These are phyloP conservation scores for Claviceps sorghi DNA, from an alignment of 2,329 filamentous ascomycete species.

Conservation along the genomic window DNA sequence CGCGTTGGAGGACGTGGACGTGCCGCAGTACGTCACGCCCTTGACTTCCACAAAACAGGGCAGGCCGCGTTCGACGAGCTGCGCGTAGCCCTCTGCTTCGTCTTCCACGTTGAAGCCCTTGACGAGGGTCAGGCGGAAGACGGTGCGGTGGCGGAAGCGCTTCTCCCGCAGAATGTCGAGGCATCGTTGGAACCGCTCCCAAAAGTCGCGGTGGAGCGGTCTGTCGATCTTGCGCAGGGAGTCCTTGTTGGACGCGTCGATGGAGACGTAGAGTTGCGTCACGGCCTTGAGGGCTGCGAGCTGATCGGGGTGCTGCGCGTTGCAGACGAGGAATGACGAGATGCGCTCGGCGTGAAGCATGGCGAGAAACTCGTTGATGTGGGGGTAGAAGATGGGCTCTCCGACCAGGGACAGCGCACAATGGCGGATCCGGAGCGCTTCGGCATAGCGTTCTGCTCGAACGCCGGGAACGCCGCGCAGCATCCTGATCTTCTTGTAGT, in stretches of 20 bases:
- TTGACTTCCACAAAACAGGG: slow-evolving; percentile 94
- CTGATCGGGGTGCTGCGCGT: slow-evolving; percentile 90
- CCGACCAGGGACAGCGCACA: slow-evolving; percentile 86
- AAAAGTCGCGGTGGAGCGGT: slow-evolving; percentile 88
- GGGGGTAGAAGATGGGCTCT: slow-evolving; percentile 96
- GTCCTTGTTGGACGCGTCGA: slow-evolving; percentile 85
- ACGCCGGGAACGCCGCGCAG: slow-evolving; percentile 88
- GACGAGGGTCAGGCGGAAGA: slow-evolving; percentile 87
- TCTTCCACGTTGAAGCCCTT: slow-evolving; percentile 98
- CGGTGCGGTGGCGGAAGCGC: slow-evolving; percentile 75
- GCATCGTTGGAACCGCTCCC: slow-evolving; percentile 87
- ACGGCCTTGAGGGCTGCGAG: slow-evolving; percentile 69
- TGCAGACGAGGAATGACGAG: slow-evolving; percentile 90
- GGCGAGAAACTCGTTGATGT: slow-evolving; percentile 81
- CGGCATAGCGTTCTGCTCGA: slow-evolving; percentile 76
- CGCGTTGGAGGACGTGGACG: slow-evolving; percentile 65
- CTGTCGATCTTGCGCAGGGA: slow-evolving; percentile 78
- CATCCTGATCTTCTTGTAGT: slow-evolving; percentile 98
- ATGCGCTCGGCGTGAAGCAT: slow-evolving; percentile 79
- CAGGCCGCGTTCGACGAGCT: slow-evolving; percentile 70
- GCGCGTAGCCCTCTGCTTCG: slow-evolving; percentile 78
- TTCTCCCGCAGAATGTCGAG: slow-evolving; percentile 77
- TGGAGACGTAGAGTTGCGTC: slow-evolving; percentile 91
- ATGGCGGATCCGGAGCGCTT: slow-evolving; percentile 85
- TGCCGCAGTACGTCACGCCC: slow-evolving; percentile 93